Evolutionary conservation across 768 basidiomycete species (phyloP), one percentile per base, ranked within the genome.

Genomic region (Rhodosporidiobolus sp.): DNA sequence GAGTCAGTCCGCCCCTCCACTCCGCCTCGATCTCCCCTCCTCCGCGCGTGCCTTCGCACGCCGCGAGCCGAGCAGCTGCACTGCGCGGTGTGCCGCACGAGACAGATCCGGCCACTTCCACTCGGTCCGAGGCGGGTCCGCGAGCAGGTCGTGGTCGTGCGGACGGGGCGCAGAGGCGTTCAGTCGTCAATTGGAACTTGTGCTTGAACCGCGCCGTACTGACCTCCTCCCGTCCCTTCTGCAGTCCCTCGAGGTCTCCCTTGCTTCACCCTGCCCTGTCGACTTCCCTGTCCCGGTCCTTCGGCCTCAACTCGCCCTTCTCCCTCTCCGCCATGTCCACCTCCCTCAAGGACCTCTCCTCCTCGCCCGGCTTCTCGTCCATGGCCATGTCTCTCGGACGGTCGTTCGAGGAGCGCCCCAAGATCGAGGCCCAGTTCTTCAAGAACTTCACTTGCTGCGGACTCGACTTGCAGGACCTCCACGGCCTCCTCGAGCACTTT

Each of bases 401-500:
- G 14, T 76, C 78, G 35, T 79, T 77, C 65, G 77, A 73, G 34
- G 76, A 77, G 52, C 68, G 78, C 3, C 78, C 78, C 35, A 71
- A 72, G 30, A 77, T 79, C 58, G 79, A 79, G 50, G 78, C 77
- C 22, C 71, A 76, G 61, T 79, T 78, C 77, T 92, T 90, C 81
- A 88, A 89, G 74, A 89, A 95, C 80, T 96, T 93, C 83, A 88
- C 88, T 2, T 96, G 94, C 82, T 96, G 93, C 79, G 92, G 92
- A 17, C 82, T 90, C 62, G 86, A 88, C 74, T 85, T 92, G 26
- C 84, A 85, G 45, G 89, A 91, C 77, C 85, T 91, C 0, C 89
- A 91, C 72, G 89, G 91, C 5, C 87, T 95, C 19, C 86, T 95
- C 5, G 91, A 94, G 81, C 93, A 95, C 79, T 94, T 94, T 75